These are phyloP conservation scores for Solanum peruvianum DNA, from an alignment of 257 asterid species.

Conservation along the genomic window DNA sequence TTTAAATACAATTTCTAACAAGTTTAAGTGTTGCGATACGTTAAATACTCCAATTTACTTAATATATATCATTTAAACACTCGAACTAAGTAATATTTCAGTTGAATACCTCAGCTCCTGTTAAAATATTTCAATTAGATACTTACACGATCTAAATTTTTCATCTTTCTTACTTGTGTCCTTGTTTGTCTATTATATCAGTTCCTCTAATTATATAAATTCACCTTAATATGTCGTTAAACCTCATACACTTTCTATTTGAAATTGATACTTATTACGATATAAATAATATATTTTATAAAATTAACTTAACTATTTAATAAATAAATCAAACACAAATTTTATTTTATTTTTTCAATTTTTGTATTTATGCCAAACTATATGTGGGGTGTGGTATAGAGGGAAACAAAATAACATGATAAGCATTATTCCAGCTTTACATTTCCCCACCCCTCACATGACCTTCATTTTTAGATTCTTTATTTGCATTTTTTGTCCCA, in stretches of 20 bases:
- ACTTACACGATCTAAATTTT: too few relatives aligned
- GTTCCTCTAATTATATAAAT: not conserved
- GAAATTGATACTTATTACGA: not conserved
- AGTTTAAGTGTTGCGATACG: not conserved
- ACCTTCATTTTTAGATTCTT: not conserved
- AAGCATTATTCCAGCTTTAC: not conserved
- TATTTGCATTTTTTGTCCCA: not conserved
- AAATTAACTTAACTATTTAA: too few relatives aligned
- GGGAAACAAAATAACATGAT: not conserved
- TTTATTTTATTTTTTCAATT: too few relatives aligned
- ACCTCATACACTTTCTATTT: too few relatives aligned
- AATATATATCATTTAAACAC: not conserved
- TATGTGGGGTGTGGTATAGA: not conserved
- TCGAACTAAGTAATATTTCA: too few relatives aligned
- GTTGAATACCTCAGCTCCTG: too few relatives aligned
- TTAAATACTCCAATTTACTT: not conserved
- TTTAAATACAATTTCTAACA: not conserved
- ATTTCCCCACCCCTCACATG: not conserved
- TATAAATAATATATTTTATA: too few relatives aligned
- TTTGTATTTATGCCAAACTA: not conserved
- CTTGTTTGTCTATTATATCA: too few relatives aligned
- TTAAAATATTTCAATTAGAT: too few relatives aligned
- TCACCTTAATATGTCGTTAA: not conserved
- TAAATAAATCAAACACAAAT: not conserved
- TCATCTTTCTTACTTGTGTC: too few relatives aligned